phyloP scores from a whole-genome alignment of 768 basidiomycete species.

The Hysterangium stoloniferum region DNA sequence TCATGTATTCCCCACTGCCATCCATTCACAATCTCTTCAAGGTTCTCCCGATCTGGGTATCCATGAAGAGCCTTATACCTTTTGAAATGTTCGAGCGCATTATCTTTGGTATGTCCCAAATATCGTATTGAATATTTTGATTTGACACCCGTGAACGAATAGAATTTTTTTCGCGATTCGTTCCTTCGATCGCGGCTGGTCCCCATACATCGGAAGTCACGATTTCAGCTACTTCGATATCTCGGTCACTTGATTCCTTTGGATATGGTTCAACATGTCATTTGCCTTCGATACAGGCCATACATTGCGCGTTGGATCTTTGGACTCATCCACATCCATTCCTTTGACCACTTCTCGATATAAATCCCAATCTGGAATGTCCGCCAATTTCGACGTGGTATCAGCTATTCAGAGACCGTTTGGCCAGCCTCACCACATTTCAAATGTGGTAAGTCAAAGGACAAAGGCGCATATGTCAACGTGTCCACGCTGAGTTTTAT shows the following conservation, averaged over 20 bases:
- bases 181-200: constrained; percentile 7
- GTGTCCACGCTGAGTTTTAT: too few relatives aligned
- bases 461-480: too few relatives aligned
- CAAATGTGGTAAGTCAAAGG: too few relatives aligned
- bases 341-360: constrained; percentile 19
- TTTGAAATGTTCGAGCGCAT: constrained; percentile 12
- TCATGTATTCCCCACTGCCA: constrained; percentile 16
- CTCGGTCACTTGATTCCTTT: constrained; percentile 3
- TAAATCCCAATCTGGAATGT: too few relatives aligned
- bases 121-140: constrained; percentile 15
- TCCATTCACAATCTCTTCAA: constrained; percentile 19
- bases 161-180: constrained; percentile 8
- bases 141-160: constrained; percentile 14
- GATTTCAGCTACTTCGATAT: background rate
- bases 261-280: constrained; percentile 9
- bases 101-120: constrained; percentile 13
- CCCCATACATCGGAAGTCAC: constrained; percentile 27
- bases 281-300: constrained; percentile 13
- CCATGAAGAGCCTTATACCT: constrained; percentile 10
- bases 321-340: constrained; percentile 14
- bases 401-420: too few relatives aligned
- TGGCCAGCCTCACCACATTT: too few relatives aligned
- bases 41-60: constrained; percentile 12
- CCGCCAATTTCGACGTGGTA: too few relatives aligned
- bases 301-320: constrained; percentile 4